Evolutionary conservation across 305 asterid species (phyloP).

Genomic region (Solanum hybrid): DNA sequence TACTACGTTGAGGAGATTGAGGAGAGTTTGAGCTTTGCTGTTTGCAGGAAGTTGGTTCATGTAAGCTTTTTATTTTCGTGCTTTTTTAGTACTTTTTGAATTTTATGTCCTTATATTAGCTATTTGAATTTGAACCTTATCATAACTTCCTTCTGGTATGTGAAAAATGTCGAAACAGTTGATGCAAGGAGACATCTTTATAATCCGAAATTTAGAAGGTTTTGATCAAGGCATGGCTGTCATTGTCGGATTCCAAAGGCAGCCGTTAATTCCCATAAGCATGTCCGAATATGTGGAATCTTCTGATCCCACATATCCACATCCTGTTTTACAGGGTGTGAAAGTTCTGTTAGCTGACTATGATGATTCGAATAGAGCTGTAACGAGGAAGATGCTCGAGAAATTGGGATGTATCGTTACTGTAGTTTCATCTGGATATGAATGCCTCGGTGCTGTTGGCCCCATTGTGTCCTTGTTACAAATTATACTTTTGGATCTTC

Average conservation of each 20-base stretch:
- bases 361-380: slow-evolving; percentile 69
- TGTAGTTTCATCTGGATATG: slow-evolving; percentile 68
- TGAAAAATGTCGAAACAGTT: slow-evolving; percentile 38
- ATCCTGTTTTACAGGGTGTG: slow-evolving; percentile 55
- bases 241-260: slow-evolving; percentile 55
- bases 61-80: slow-evolving; percentile 20
- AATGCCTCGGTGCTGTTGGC: slow-evolving; percentile 60
- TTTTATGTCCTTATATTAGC: background rate
- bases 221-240: slow-evolving; percentile 77
- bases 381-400: slow-evolving; percentile 69
- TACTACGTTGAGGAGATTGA: slow-evolving; percentile 32
- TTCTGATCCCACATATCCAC: slow-evolving; percentile 38
- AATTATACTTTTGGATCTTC: slow-evolving; percentile 70
- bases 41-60: slow-evolving; percentile 59
- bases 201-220: slow-evolving; percentile 47
- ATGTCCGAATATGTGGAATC: slow-evolving; percentile 46
- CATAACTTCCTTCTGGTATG: background rate
- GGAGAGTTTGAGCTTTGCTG: slow-evolving; percentile 72
- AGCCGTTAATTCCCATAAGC: slow-evolving; percentile 33
- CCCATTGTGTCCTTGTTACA: slow-evolving; percentile 38
- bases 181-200: slow-evolving; percentile 95
- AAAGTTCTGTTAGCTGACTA: slow-evolving; percentile 70
- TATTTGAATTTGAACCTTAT: background rate
- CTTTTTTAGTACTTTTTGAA: background rate
- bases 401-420: slow-evolving; percentile 73